Conservation (phyloP, 1,284 basidiomycete genomes). For the Vanrija sp. region DNA sequence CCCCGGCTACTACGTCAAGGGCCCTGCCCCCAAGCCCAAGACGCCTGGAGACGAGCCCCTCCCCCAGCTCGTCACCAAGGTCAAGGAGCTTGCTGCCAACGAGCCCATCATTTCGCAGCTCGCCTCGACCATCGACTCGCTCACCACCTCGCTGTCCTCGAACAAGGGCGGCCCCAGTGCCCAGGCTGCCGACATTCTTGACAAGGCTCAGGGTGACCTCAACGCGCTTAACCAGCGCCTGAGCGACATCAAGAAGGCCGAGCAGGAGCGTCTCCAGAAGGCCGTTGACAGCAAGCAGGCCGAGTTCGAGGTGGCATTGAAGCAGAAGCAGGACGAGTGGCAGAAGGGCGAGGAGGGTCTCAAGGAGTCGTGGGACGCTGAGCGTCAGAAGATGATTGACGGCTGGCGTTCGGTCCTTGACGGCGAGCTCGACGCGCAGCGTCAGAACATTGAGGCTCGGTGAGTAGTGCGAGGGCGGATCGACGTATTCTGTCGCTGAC, state of each 20-base stretch:
- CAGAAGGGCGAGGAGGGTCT: slow-evolving; percentile 83
- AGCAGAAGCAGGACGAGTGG: slow-evolving; percentile 79
- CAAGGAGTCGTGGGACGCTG: slow-evolving; percentile 74
- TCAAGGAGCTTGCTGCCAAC: slow-evolving; percentile 72
- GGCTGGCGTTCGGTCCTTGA: slow-evolving; percentile 84
- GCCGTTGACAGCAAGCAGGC: slow-evolving; percentile 75
- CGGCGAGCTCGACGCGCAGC: slow-evolving; percentile 79
- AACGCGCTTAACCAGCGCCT: slow-evolving; percentile 72
- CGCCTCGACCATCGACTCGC: slow-evolving; percentile 87
- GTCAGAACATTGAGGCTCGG: slow-evolving; percentile 90
- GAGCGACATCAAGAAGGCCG: slow-evolving; percentile 74
- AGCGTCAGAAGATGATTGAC: slow-evolving; percentile 68
- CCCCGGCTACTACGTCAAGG: slow-evolving; percentile 64
- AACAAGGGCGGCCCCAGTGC: slow-evolving; percentile 64
- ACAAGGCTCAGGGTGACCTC: slow-evolving; percentile 73
- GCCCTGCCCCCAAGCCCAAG: slow-evolving; percentile 27
- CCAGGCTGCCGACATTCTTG: slow-evolving; percentile 57
- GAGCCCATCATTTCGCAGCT: slow-evolving; percentile 86
- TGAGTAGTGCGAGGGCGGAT: slow-evolving; percentile 47
- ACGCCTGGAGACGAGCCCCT: slow-evolving; percentile 47
- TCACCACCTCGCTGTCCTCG: slow-evolving; percentile 68
- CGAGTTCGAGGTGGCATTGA: slow-evolving; percentile 78
- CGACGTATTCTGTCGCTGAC: slow-evolving; percentile 1
- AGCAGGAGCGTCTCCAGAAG: slow-evolving; percentile 69
- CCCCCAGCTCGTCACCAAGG: slow-evolving; percentile 75